These are phyloP conservation scores for Oenanthe sinensis DNA, from an alignment of 129 eudicot genomes.

Conservation along the genomic window DNA sequence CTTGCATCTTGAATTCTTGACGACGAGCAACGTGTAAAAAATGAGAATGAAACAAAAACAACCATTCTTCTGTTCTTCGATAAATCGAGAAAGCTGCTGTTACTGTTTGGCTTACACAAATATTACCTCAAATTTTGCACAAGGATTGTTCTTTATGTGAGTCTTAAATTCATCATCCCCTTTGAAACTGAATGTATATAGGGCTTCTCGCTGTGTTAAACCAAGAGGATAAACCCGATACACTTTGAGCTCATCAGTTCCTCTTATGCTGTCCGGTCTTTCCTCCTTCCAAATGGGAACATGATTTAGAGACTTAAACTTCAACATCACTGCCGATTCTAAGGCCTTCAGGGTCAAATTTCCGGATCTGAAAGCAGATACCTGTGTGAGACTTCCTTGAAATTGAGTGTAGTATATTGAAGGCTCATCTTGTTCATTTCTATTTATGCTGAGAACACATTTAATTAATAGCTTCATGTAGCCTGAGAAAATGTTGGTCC, in stretches of 20 bases:
- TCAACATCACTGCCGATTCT: slow-evolving; percentile 49
- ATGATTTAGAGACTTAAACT: slow-evolving; percentile 57
- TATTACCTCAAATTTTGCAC: slow-evolving; percentile 78
- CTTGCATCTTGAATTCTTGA: not conserved
- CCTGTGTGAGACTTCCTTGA: not conserved
- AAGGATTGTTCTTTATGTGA: slow-evolving; percentile 50
- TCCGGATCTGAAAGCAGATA: slow-evolving; percentile 45
- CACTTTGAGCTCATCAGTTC: slow-evolving; percentile 55
- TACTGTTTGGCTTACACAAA: slow-evolving; percentile 40
- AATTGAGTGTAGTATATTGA: not conserved
- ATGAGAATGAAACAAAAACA: not conserved
- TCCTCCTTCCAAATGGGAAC: slow-evolving; percentile 79
- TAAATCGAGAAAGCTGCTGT: not conserved
- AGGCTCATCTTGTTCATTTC: not conserved
- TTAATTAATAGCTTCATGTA: not conserved
- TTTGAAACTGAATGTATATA: slow-evolving; percentile 67
- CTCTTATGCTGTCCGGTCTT: slow-evolving; percentile 70
- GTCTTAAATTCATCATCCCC: slow-evolving; percentile 35
- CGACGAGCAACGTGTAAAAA: not conserved
- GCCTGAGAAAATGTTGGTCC: not conserved
- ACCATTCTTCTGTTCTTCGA: not conserved
- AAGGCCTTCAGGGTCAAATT: slow-evolving; percentile 70
- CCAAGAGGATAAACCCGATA: slow-evolving; percentile 76
- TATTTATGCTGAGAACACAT: not conserved
- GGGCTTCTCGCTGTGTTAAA: slow-evolving; percentile 84